Base-by-base conservation (phyloP, 345 rosid species). In the Ricinus communis region DNA sequence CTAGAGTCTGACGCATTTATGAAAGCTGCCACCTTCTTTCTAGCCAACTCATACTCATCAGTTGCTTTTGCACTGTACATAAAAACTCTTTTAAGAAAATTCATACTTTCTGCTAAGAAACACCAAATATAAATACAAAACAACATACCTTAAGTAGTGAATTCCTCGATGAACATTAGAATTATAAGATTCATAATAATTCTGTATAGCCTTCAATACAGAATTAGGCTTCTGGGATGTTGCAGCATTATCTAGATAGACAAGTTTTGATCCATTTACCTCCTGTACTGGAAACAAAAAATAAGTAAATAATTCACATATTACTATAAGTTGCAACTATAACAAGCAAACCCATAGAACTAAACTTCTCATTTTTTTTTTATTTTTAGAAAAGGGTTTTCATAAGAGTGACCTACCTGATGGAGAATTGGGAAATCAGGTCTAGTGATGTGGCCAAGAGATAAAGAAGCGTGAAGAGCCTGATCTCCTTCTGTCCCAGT, bases 181-280 rank as follows among this genome's bases (percentile, higher is more conserved):
- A 85, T 94, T 91, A 65, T 85, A 85, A 63, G 85, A 69, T 76
- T 84, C 88, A 18, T 91, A 94, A 74, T 94, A 94, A 14, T 79
- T 80, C 80, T 83, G 90, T 51, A 94, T 76, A 18, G 97, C 87
- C 19, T 91, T 87, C 78, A 94, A 54, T 31, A 94, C 96, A 31
- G 82, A 74, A 49, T 63, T 64, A 4, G 98, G 98, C 74, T 94
- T 94, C 83, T 94, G 98, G 40, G 98, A 94, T 50, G 97, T 94
- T n/a, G 98, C 97, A 24, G 95, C 98, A 74, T 85, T 94, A 74
- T 94, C 98, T 63, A 94, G 81, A 87, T 91, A 94, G 47, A 94
- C 91, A 31, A 94, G 97, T 71, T 86, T 87, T 21, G 87, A 82
- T 27, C 96, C 97, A 69, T 93, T 88, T 41, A 93, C 87, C 81